Evolutionary conservation across 805 yeast genomes (phyloP).

Genomic region (Cyberlindnera mrakii): DNA sequence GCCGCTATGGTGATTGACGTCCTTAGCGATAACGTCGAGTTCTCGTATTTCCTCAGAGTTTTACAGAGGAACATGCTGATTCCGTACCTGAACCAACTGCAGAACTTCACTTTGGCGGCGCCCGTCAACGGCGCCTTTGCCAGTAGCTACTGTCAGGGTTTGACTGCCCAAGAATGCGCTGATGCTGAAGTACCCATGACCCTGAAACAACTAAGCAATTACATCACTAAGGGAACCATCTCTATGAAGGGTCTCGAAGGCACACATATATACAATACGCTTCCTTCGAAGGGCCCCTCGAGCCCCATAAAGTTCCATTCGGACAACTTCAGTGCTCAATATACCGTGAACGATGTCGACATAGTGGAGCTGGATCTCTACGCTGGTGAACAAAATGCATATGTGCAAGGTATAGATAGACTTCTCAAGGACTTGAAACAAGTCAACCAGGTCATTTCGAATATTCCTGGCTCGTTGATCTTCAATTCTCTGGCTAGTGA

Average conservation of each 20-base stretch:
- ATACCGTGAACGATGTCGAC: conserved; percentile 35
- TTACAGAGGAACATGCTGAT: conserved; percentile 59
- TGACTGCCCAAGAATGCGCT: not conserved
- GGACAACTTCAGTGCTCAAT: conserved; percentile 8
- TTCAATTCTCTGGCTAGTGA: conserved; percentile 1
- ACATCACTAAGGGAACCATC: conserved; percentile 31
- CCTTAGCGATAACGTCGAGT: conserved; percentile 61
- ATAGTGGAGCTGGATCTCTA: conserved; percentile 51
- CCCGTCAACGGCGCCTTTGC: conserved; percentile 77
- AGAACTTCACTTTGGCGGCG: conserved; percentile 69
- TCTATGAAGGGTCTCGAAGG: conserved; percentile 25
- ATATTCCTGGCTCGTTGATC: not conserved
- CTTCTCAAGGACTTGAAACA: conserved; percentile 32
- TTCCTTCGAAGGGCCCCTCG: not conserved
- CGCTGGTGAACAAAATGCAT: conserved; percentile 60
- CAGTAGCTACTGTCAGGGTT: conserved; percentile 6
- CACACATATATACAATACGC: conserved; percentile 4
- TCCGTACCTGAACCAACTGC: conserved; percentile 51
- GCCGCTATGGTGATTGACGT: conserved; percentile 55
- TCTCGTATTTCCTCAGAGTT: conserved; percentile 53
- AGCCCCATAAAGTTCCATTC: conserved; percentile 27
- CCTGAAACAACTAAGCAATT: conserved; percentile 21
- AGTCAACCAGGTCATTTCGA: conserved; percentile 31
- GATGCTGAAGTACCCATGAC: not conserved
- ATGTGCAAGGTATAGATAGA: conserved; percentile 57